Evolutionary conservation across 805 yeast genomes (phyloP).

Genomic region (Pichia pseudocactophila): DNA sequence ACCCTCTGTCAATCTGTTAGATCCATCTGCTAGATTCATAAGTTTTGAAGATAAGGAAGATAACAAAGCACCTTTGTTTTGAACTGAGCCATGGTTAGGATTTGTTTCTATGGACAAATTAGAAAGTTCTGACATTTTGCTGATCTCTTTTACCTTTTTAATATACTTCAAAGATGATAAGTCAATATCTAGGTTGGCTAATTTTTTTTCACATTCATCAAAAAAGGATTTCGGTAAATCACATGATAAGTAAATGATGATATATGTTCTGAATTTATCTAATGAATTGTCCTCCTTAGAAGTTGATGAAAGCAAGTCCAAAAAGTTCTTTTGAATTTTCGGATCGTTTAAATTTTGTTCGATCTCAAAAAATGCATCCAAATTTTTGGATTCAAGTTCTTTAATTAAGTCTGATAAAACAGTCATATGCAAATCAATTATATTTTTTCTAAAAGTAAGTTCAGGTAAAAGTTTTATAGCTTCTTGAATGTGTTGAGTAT

Average conservation of each 20-base stretch:
- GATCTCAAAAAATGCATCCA: constrained; percentile 88
- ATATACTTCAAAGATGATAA: constrained; percentile 62
- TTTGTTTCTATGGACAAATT: constrained; percentile 26
- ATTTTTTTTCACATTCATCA: constrained; percentile 53
- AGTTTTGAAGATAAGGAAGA: constrained; percentile 68
- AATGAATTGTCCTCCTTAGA: constrained; percentile 46
- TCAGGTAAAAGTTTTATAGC: constrained; percentile 93
- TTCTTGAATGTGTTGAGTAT: constrained; percentile 63
- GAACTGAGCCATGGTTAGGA: constrained; percentile 21
- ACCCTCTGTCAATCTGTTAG: constrained; percentile 65
- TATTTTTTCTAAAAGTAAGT: constrained; percentile 75
- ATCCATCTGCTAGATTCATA: constrained; percentile 72
- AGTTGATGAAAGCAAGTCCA: constrained; percentile 41
- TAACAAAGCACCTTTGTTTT: constrained; percentile 42
- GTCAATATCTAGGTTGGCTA: constrained; percentile 49
- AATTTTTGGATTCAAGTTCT: constrained; percentile 74
- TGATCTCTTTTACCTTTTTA: constrained; percentile 70
- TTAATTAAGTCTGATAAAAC: constrained; percentile 77
- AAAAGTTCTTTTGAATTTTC: constrained; percentile 48
- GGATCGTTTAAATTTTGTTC: constrained; percentile 74
- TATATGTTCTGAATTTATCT: constrained; percentile 84
- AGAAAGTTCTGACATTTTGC: constrained; percentile 39
- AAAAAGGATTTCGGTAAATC: constrained; percentile 40
- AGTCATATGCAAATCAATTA: constrained; percentile 95
- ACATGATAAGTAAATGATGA: constrained; percentile 60